These are phyloP conservation scores for Leccinum boreale DNA, from an alignment of 768 basidiomycete species.

Conservation along the genomic window DNA sequence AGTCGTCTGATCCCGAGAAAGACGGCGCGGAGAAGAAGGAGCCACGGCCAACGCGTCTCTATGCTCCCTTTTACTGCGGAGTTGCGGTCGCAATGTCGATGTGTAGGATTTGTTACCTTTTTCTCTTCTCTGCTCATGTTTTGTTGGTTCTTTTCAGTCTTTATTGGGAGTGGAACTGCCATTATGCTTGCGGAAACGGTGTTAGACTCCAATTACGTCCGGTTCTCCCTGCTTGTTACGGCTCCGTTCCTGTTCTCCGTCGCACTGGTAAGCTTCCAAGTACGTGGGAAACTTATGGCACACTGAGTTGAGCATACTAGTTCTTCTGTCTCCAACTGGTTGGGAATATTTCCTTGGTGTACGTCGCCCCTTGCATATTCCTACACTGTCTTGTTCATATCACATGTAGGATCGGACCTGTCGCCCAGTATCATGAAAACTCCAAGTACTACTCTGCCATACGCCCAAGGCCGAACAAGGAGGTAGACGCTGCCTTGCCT, in stretches of 20 bases:
- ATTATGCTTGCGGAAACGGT: conserved; percentile 64
- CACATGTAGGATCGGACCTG: conserved; percentile 62
- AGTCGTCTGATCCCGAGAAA: conserved; percentile 46
- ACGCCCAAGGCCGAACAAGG: conserved; percentile 55
- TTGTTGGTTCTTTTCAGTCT: conserved; percentile 44
- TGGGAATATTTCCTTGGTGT: conserved; percentile 61
- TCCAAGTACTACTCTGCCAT: conserved; percentile 78
- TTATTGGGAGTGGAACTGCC: conserved; percentile 59
- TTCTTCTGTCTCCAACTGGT: conserved; percentile 75
- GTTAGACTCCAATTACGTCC: conserved; percentile 55
- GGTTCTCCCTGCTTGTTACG: conserved; percentile 65
- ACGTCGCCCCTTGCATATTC: conserved; percentile 2
- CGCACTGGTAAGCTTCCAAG: conserved; percentile 48
- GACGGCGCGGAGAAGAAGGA: conserved; percentile 30
- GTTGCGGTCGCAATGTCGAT: conserved; percentile 58
- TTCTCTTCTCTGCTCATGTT: conserved; percentile 7
- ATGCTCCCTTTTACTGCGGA: conserved; percentile 73
- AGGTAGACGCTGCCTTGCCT: conserved; percentile 61
- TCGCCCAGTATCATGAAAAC: conserved; percentile 82
- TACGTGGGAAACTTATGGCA: not conserved
- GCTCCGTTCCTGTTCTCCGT: conserved; percentile 74
- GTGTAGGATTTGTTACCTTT: conserved; percentile 43
- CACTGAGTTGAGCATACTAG: conserved; percentile 33
- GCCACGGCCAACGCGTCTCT: conserved; percentile 53
- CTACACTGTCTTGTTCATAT: conserved; percentile 5